Percentiles rank a stretch among this genome's conserved stretches.
phyloP scores from a whole-genome alignment of 2,329 filamentous ascomycete species.

The Colletotrichum somersetense region DNA sequence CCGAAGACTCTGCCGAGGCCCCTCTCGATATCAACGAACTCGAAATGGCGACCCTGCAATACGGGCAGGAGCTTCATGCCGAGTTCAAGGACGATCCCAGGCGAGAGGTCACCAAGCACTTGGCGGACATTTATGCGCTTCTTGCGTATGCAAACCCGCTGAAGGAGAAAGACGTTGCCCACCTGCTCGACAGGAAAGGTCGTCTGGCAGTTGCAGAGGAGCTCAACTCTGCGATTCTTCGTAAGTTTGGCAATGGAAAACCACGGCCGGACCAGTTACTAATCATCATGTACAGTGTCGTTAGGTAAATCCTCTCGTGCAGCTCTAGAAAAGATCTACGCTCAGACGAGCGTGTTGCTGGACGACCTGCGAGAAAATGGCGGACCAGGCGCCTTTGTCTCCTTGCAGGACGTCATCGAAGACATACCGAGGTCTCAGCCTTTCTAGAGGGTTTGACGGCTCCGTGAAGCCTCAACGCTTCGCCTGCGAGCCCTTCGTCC shows the following conservation, averaged over 20 bases:
- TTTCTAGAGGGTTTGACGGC: conserved; percentile 15
- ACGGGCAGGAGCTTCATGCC: conserved; percentile 81
- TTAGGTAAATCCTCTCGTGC: conserved; percentile 90
- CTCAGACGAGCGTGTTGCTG: conserved; percentile 89
- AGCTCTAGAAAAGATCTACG: conserved; percentile 85
- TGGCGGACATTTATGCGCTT: conserved; percentile 88
- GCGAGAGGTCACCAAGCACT: conserved; percentile 76
- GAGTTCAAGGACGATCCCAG: conserved; percentile 82
- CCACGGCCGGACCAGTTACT: background rate
- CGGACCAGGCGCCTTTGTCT: conserved; percentile 86
- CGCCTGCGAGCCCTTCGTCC: background rate
- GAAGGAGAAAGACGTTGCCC: conserved; percentile 78
- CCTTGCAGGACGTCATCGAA: conserved; percentile 63
- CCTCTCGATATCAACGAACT: conserved; percentile 57
- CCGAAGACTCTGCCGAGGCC: conserved; percentile 55
- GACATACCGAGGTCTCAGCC: conserved; percentile 56
- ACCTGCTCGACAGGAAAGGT: conserved; percentile 81
- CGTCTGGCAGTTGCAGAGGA: conserved; percentile 89
- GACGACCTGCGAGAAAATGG: conserved; percentile 84
- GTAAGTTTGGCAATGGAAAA: conserved; percentile 63
- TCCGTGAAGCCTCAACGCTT: background rate
- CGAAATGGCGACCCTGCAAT: conserved; percentile 78
- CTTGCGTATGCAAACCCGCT: conserved; percentile 88
- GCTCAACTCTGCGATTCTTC: conserved; percentile 90
- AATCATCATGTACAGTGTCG: conserved; percentile 70